Evolutionary conservation across 2,329 filamentous ascomycete genomes (phyloP).

Genomic region (Xylaria sp.): DNA sequence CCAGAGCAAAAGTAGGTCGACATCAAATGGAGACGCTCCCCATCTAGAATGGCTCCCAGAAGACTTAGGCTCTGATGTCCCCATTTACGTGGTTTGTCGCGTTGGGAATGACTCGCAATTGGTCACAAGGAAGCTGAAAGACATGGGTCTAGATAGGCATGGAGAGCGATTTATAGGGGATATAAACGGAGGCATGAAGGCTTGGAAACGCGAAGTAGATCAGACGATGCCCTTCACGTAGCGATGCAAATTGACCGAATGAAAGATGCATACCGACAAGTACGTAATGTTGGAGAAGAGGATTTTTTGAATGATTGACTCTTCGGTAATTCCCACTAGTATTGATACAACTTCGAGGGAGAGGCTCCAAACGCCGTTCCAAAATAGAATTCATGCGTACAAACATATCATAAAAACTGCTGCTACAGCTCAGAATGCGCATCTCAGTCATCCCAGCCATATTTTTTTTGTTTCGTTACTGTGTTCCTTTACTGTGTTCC

Average conservation of each 20-base stretch:
- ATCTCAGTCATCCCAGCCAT: constrained; percentile 7
- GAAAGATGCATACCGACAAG: background rate
- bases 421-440: constrained; percentile 24
- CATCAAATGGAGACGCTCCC: constrained; percentile 34
- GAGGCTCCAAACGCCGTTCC: constrained; percentile 47
- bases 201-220: constrained; percentile 78
- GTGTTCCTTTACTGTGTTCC: background rate
- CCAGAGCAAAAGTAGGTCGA: constrained; percentile 45
- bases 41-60: constrained; percentile 53
- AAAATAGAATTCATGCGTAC: constrained; percentile 33
- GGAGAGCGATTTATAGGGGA: constrained; percentile 73
- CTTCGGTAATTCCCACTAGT: constrained; percentile 40
- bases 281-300: constrained; percentile 35
- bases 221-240: constrained; percentile 63
- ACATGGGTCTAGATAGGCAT: constrained; percentile 63
- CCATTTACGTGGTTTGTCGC: constrained; percentile 78
- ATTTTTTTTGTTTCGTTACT: too few relatives aligned
- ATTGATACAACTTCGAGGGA: constrained; percentile 45
- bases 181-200: constrained; percentile 74
- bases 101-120: constrained; percentile 83
- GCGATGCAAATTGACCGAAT: constrained; percentile 23
- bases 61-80: constrained; percentile 54
- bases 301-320: constrained; percentile 42
- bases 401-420: constrained; percentile 29
- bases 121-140: constrained; percentile 71